Evolutionary conservation across 1,284 basidiomycete genomes (phyloP).

Genomic region (Uromyces viciae-fabae): DNA sequence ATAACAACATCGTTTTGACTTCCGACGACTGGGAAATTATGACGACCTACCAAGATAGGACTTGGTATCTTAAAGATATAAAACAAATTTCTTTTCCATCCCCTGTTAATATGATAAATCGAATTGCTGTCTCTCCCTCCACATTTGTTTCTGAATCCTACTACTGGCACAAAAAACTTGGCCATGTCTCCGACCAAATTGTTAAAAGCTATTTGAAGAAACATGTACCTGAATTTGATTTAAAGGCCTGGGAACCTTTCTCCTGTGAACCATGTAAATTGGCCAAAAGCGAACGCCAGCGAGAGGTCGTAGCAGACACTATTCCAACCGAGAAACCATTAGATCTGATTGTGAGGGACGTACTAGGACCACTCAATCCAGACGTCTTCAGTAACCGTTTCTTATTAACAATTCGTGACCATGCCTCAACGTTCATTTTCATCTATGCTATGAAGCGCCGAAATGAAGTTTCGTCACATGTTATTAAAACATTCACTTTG

Average conservation of each 20-base stretch:
- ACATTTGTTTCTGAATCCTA: no score
- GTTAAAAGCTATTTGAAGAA: background rate
- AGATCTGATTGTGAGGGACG: background rate
- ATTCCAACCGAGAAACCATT: background rate
- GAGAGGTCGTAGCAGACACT: background rate
- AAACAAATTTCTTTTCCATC: no score
- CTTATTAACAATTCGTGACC: background rate
- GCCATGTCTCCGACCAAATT: background rate
- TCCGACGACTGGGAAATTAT: no score
- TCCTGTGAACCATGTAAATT: slow-evolving; percentile 3
- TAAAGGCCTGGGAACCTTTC: background rate
- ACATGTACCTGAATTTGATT: background rate
- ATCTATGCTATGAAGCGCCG: background rate
- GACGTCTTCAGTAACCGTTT: background rate
- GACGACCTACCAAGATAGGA: no score
- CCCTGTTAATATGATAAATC: no score
- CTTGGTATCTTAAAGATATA: no score
- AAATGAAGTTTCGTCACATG: no score
- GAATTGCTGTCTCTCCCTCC: no score
- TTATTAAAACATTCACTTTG: no score
- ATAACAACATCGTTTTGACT: no score
- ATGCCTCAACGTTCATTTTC: background rate
- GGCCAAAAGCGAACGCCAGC: background rate
- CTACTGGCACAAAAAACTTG: background rate
- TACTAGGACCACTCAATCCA: slow-evolving; percentile 2